Conservation (phyloP, 768 basidiomycete genomes). For the Xerocomus spinulosus region DNA sequence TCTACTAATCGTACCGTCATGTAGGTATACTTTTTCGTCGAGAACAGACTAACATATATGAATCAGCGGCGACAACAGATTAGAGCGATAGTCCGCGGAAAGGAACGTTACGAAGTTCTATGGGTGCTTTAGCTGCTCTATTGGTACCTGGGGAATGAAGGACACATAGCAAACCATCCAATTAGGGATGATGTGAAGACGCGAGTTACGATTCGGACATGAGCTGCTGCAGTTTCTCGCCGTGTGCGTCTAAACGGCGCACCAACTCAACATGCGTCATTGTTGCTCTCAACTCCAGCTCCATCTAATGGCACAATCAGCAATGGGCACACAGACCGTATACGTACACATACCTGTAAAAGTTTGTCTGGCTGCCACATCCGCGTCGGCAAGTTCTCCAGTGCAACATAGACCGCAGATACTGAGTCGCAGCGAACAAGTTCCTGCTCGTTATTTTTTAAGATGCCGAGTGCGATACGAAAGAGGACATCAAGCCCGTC, state of each 20-base stretch:
- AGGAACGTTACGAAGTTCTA: background rate
- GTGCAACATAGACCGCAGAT: conserved; percentile 81
- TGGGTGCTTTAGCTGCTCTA: conserved; percentile 13
- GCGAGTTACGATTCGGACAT: conserved; percentile 26
- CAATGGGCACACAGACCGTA: background rate
- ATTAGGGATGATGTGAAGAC: too few species aligned
- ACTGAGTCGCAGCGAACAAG: conserved; percentile 81
- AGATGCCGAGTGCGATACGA: conserved; percentile 82
- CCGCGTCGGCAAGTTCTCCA: conserved; percentile 85
- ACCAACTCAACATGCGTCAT: conserved; percentile 55
- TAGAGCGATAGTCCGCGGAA: background rate
- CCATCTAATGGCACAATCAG: conserved; percentile 37
- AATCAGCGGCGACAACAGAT: background rate
- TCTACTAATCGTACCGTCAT: background rate
- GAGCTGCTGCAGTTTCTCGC: conserved; percentile 40
- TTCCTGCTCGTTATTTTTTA: conserved; percentile 80
- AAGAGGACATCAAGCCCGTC: conserved; percentile 91
- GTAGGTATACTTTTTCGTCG: conserved; percentile 2
- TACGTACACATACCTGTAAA: conserved; percentile 55
- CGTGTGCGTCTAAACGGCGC: conserved; percentile 50
- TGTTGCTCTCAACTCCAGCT: conserved; percentile 50
- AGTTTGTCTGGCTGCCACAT: conserved; percentile 94
- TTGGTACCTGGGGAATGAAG: background rate
- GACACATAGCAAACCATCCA: too few species aligned
- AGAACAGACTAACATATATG: background rate